Base-by-base conservation (phyloP, 2,329 filamentous ascomycete species). In the Microcyclosporella mali region DNA sequence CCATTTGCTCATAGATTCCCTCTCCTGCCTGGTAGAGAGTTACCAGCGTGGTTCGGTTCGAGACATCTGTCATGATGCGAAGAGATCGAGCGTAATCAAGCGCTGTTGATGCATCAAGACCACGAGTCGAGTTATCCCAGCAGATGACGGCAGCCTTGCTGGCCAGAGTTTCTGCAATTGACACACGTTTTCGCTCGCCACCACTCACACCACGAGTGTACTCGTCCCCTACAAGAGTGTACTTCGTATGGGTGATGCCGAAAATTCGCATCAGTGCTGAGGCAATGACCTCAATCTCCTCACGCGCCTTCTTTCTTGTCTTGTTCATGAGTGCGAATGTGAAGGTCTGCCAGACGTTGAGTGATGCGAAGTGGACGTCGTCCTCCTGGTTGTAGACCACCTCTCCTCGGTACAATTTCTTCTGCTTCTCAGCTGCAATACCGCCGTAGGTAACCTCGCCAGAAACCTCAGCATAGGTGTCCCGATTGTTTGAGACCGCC, bases 41-140 rank as follows among this genome's bases (percentile, higher is more conserved):
- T 1, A 84, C 82, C 12, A 84, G 70, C 0, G 80, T 84, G 0
- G 82, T 85, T 6, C 81, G 76, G 52, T 85, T 79, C 57, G 76
- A 81, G 47, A 88, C 77, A 48, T 88, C 82, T 3, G 86, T 89
- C 78, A 88, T 85, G 45, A 88, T 81, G 2, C 87, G 81, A 1
- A 94, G 71, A 1, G 82, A 85, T 58, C 81, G 82, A 8, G 81
- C 83, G 54, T 86, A 90, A 56, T 89, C 85, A 3, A 89, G 70
- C 3, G 85, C 86, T 0, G 85, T 89, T 1, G 81, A 85, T 1
- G 84, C 82, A 58, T 92, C 85, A 0, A 90, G 69, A n/a, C 86
- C 86, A 36, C 85, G 73, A 0, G 85, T 90, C 0, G 78, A 82
- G 61, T 90, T 90, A 54, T 90, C 85, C 83, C 84, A 89, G 49